These are phyloP conservation scores for Pezicula carpinea DNA, from an alignment of 2,329 filamentous ascomycete genomes.

Conservation along the genomic window DNA sequence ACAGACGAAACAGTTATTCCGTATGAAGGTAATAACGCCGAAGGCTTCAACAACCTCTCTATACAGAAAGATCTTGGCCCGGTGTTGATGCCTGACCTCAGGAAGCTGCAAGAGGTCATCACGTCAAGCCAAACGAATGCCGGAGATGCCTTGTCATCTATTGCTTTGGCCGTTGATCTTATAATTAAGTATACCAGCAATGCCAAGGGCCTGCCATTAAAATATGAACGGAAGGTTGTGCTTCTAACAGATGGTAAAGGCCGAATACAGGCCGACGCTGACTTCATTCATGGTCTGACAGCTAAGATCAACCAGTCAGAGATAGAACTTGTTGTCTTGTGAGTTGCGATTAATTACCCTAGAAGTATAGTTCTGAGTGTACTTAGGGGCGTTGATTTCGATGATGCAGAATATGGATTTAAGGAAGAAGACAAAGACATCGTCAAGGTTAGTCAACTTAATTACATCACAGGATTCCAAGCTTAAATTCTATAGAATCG, in stretches of 20 bases:
- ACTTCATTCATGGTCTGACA: constrained; percentile 30
- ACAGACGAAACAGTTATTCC: constrained; percentile 73
- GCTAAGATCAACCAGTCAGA: constrained; percentile 67
- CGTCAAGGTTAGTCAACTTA: constrained; percentile 51
- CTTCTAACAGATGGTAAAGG: constrained; percentile 80
- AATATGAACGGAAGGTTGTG: constrained; percentile 76
- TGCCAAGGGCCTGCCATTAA: constrained; percentile 40
- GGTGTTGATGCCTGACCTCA: constrained; percentile 64
- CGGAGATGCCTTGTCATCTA: constrained; percentile 83
- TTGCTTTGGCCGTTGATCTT: constrained; percentile 83
- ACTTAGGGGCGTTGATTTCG: constrained; percentile 81
- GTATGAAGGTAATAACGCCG: constrained; percentile 50
- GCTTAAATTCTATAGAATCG: constrained; percentile 40
- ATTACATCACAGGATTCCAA: background rate
- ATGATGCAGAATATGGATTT: constrained; percentile 82
- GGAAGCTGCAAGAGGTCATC: constrained; percentile 57
- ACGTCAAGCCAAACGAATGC: constrained; percentile 60
- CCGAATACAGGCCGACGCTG: constrained; percentile 64
- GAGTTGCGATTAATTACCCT: constrained; percentile 32
- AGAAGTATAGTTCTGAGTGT: constrained; percentile 20
- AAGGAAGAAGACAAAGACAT: constrained; percentile 83
- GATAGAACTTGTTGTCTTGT: constrained; percentile 79
- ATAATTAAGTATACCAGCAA: constrained; percentile 67
- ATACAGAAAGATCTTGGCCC: constrained; percentile 65
- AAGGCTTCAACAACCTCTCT: constrained; percentile 76